These are phyloP conservation scores for Colletotrichum orchidophilum DNA, from an alignment of 2,329 filamentous ascomycete genomes.

Conservation along the genomic window DNA sequence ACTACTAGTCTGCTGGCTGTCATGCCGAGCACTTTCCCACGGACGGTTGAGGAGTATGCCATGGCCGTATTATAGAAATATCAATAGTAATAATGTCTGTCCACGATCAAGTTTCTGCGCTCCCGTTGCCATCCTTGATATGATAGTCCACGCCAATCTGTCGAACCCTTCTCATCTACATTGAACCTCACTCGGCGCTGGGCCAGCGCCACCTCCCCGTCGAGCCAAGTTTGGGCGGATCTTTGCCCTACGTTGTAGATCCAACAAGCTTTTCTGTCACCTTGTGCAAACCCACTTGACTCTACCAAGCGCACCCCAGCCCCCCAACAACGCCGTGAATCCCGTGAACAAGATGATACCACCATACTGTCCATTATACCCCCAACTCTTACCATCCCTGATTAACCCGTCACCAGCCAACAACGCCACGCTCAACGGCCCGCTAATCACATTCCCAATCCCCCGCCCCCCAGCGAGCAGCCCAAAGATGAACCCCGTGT, in stretches of 20 bases:
- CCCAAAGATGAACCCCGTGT: neutral
- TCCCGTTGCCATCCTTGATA: neutral
- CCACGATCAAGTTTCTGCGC: neutral
- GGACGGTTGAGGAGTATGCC: neutral
- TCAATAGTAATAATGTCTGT: neutral
- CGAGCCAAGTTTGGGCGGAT: no score
- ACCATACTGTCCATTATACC: neutral
- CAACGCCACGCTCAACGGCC: neutral
- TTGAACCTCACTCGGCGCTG: no score
- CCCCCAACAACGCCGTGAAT: neutral
- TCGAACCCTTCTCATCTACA: no score
- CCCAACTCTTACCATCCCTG: neutral
- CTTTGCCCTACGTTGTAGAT: no score
- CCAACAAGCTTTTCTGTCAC: neutral
- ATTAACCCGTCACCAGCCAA: neutral
- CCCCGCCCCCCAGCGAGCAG: neutral
- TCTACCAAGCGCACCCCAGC: neutral
- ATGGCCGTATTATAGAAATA: neutral
- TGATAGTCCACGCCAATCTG: neutral
- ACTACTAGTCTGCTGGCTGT: neutral
- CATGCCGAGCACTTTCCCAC: neutral
- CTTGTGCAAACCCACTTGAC: neutral
- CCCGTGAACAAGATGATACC: neutral
- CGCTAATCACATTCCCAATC: neutral
- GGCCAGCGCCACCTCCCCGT: no score